Evolutionary conservation across 2,329 filamentous ascomycete species (phyloP), one percentile per base, ranked within the genome.

Genomic region (Curvularia eragrostidis): DNA sequence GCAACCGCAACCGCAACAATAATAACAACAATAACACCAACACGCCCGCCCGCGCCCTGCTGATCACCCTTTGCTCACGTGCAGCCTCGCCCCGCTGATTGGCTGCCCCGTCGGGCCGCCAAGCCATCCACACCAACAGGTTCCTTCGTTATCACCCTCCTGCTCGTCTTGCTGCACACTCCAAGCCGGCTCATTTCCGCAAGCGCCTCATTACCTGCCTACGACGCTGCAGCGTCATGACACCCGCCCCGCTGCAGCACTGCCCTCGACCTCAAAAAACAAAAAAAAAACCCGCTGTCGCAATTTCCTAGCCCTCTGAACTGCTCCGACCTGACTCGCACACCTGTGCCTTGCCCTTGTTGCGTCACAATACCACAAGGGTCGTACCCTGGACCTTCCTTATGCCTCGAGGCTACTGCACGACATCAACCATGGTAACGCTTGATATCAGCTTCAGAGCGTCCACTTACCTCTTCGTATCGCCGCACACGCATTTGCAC

Each of bases 361-460:
- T 47, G 54, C 54, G 48, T 56, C n/a, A 53, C 54, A 32, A 47
- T 44, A 23, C 30, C 38, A 43, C 54, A 56, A 41, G 49, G 34
- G 21, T 47, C 30, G 34, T 38, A 42, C 54, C 54, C 49, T 50
- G 42, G 32, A 54, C 30, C 38, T 28, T 32, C 32, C 48, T 53
- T 47, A 59, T 41, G n/a, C 44, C 53, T 52, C 9, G 26, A 38
- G 36, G 41, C 39, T 57, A 49, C 58, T 61, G 58, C 58, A 54
- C 50, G 54, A 61, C 58, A 61, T 58, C 50, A 54, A 58, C 47
- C 46, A 52, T 59, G 54, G 54, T 57, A 53, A 43, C 24, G 19
- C 46, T 47, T 19, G 24, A 24, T 52, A 41, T 26, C 47, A 42
- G 38, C 9, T 28, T 30, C 34, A 21, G 24, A 30, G 12, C 28